These are phyloP conservation scores for Sechiopsis laciniata DNA, from an alignment of 306 rosid genomes.

Conservation along the genomic window DNA sequence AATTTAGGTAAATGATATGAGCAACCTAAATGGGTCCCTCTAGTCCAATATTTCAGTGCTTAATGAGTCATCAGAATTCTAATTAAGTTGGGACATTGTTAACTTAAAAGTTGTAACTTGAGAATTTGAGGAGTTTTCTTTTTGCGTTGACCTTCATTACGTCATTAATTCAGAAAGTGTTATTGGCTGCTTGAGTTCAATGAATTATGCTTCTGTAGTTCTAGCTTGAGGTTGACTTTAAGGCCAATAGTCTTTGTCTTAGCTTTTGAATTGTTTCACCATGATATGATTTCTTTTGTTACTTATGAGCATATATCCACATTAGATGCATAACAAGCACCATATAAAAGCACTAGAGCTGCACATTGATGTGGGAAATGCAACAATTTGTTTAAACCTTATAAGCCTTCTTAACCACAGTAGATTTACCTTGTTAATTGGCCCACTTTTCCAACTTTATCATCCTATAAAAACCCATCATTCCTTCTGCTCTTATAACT, in stretches of 20 bases:
- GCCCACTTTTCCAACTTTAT: constrained; percentile 20
- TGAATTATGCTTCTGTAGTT: constrained; percentile 10
- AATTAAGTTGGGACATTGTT: constrained; percentile 4
- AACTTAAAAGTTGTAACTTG: constrained; percentile 2
- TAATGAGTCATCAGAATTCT: constrained; percentile 20
- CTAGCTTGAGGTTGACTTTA: constrained; percentile 14
- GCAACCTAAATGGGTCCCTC: constrained; percentile 17
- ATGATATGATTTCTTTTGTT: constrained; percentile 12
- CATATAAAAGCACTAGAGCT: constrained; percentile 13
- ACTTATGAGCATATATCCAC: constrained; percentile 9
- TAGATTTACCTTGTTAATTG: constrained; percentile 20
- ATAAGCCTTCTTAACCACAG: constrained; percentile 17
- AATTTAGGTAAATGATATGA: constrained; percentile 20
- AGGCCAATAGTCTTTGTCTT: constrained; percentile 1
- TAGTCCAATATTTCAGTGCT: constrained; percentile 20
- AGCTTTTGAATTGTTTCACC: constrained; percentile 4
- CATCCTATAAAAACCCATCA: constrained; percentile 20
- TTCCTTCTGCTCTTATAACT: constrained; percentile 1
- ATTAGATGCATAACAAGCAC: constrained; percentile 17
- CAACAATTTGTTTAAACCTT: constrained; percentile 15
- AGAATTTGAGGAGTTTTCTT: neutral
- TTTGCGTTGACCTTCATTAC: constrained; percentile 7
- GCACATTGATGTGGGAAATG: neutral
- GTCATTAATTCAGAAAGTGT: constrained; percentile 4
- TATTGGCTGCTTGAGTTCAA: constrained; percentile 17